A percentile compares a stretch with the other conserved stretches of the same genome.
Evolutionary conservation across 352 stramenopile genomes (phyloP).

Genomic region (Globisporangium ultimum): DNA sequence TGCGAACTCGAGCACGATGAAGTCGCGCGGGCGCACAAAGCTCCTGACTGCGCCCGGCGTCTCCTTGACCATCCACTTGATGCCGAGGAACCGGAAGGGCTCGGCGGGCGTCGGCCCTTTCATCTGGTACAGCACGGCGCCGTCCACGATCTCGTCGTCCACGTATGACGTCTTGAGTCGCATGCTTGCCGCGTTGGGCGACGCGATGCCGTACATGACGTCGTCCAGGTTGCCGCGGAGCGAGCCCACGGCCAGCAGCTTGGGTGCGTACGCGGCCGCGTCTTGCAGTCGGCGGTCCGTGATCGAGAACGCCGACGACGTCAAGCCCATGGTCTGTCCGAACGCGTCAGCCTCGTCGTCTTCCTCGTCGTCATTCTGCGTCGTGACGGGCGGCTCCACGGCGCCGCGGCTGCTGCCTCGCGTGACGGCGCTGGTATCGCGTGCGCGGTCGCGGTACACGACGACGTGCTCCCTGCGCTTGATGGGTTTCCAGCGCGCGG

Average conservation of each 20-base stretch:
- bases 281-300: conserved; percentile 10
- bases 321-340: conserved; percentile 15
- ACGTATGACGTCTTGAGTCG: conserved; percentile 45
- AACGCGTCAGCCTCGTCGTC: conserved; percentile 4
- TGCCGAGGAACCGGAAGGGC: conserved; percentile 51
- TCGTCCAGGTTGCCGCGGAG: conserved; percentile 44
- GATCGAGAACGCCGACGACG: conserved; percentile 15
- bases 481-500: conserved; percentile 36
- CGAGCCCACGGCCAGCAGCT: conserved; percentile 36
- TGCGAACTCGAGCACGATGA: conserved; percentile 53
- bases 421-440: conserved; percentile 7
- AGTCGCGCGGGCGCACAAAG: conserved; percentile 45
- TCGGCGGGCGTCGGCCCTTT: conserved; percentile 32
- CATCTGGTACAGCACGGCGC: conserved; percentile 38
- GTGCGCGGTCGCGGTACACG: conserved; percentile 36
- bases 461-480: conserved; percentile 32
- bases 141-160: conserved; percentile 46
- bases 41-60: conserved; percentile 26
- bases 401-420: conserved; percentile 10
- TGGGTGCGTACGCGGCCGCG: conserved; percentile 17
- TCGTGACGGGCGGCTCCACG: no score
- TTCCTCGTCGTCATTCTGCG: background rate
- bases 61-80: conserved; percentile 56
- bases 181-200: conserved; percentile 29
- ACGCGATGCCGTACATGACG: conserved; percentile 58